Conservation (phyloP, 768 basidiomycete genomes). For the Mycena alexandri region DNA sequence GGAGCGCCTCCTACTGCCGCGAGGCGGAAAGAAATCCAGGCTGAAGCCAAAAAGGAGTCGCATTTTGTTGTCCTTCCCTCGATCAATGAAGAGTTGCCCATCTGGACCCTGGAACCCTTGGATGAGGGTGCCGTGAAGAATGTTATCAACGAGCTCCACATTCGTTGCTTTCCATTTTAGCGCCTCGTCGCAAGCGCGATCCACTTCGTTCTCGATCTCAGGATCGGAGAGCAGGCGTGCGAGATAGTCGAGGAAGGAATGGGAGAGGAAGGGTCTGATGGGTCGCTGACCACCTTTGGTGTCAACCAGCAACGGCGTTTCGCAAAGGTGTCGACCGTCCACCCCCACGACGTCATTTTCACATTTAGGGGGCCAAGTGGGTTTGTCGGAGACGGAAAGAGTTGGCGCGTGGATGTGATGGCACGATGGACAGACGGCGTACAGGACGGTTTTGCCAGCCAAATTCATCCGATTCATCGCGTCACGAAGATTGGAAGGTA, state of each 20-base stretch:
- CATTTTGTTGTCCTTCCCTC: too few relatives aligned
- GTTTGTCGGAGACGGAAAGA: neutral
- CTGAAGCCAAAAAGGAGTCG: too few relatives aligned
- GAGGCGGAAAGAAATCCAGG: slow-evolving; percentile 44
- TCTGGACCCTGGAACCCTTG: neutral
- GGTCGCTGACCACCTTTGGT: slow-evolving; percentile 17
- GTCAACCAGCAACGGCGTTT: slow-evolving; percentile 1
- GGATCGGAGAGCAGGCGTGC: slow-evolving; percentile 34
- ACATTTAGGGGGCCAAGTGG: neutral
- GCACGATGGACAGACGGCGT: slow-evolving; percentile 32
- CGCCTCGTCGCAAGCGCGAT: slow-evolving; percentile 19
- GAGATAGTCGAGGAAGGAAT: slow-evolving; percentile 41
- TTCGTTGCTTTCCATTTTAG: neutral
- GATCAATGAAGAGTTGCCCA: too few relatives aligned
- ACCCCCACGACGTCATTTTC: neutral
- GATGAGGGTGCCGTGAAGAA: neutral
- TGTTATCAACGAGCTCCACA: slow-evolving; percentile 1
- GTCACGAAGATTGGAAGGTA: slow-evolving; percentile 19
- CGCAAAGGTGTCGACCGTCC: slow-evolving; percentile 5
- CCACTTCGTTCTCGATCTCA: slow-evolving; percentile 25
- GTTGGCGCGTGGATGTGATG: slow-evolving; percentile 22
- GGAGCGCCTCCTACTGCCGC: slow-evolving; percentile 36
- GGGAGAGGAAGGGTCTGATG: slow-evolving; percentile 31
- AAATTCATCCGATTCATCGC: slow-evolving; percentile 23
- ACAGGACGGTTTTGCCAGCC: slow-evolving; percentile 23